These are phyloP conservation scores for Fusarium chlamydosporum DNA, from an alignment of 2,329 filamentous ascomycete genomes.

Conservation along the genomic window DNA sequence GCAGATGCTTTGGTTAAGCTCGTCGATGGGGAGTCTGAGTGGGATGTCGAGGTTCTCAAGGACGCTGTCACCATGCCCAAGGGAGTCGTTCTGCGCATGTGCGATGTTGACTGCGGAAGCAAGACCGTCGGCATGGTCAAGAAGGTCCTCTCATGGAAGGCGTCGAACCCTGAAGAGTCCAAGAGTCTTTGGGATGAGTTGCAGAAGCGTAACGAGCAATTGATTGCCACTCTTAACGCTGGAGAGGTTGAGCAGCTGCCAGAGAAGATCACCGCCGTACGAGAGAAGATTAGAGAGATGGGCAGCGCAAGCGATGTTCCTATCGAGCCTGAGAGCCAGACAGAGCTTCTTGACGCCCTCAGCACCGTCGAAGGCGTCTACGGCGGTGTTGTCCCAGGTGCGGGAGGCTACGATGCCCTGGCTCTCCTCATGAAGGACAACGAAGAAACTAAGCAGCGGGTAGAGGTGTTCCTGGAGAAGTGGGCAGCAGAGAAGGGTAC, in stretches of 20 bases:
- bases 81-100: slow-evolving; percentile 87
- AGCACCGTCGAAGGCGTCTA: slow-evolving; percentile 81
- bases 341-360: slow-evolving; percentile 83
- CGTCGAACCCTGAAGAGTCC: slow-evolving; percentile 73
- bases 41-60: slow-evolving; percentile 85
- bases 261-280: slow-evolving; percentile 65
- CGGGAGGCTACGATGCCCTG: slow-evolving; percentile 93
- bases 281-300: slow-evolving; percentile 81
- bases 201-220: slow-evolving; percentile 78
- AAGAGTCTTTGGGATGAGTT: slow-evolving; percentile 80
- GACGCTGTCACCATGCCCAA: slow-evolving; percentile 77
- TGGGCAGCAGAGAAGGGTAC: slow-evolving; percentile 75
- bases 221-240: slow-evolving; percentile 75
- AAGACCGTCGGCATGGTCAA: slow-evolving; percentile 97
- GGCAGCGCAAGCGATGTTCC: slow-evolving; percentile 80
- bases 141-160: slow-evolving; percentile 86
- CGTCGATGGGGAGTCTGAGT: slow-evolving; percentile 74
- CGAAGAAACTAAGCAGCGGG: slow-evolving; percentile 69
- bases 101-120: slow-evolving; percentile 94
- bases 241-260: slow-evolving; percentile 61
- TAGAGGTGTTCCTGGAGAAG: slow-evolving; percentile 73
- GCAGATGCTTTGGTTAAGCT: slow-evolving; percentile 72
- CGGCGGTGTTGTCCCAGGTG: slow-evolving; percentile 93
- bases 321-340: slow-evolving; percentile 91
- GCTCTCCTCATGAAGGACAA: slow-evolving; percentile 84